Base-by-base conservation (phyloP, 2,329 filamentous ascomycete species). In the Immersiporthe knoxdaviesiana region DNA sequence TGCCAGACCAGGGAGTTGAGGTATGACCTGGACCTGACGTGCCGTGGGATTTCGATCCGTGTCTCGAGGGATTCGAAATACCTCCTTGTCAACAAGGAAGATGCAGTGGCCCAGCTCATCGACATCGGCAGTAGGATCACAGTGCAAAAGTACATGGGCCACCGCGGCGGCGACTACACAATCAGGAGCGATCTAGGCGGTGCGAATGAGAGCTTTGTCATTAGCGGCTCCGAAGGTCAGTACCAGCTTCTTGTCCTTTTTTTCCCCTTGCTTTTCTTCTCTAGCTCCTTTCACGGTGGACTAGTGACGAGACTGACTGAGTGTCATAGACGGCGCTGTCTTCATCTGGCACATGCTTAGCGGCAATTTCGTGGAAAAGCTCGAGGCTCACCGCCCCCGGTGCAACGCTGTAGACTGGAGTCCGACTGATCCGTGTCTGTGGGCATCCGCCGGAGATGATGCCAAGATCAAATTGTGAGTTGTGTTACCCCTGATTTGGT, bases 381-480 rank as follows among this genome's bases (percentile, higher is more conserved):
- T 98, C 2, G 86, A 89, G 41, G 94, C 90, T 0, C 95, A 98
- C 74, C 82, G 83, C 8, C 85, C 87, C 16, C 91, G 93, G 44
- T 95, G 96, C 72, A 98, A 97, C 77, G 88, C 93, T 10, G 92
- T 97, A 50, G 87, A 91, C 30, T 99, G 96, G 95, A 96, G 95
- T 75, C 94, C 96, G 1, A 85, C 82, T 14, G 88, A 97, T 76
- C 90, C 93, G 0, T 88, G 88, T 71, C 91, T 97, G 83, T 93
- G 97, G 79, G 96, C 94, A 21, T 95, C 94, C 16, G 95, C 92
- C 69, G 94, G 95, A 24, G 96, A 99, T 78, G 96, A 98, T 76
- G 85, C 86, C 66, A 90, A 87, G 77, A 90, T 98, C 72, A 90
- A 91, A 81, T 94, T 99, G 91, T 97, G 84, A 84, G 92, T 83